Conservation (phyloP, 305 asterid species). For the Fraxinus nigra region DNA sequence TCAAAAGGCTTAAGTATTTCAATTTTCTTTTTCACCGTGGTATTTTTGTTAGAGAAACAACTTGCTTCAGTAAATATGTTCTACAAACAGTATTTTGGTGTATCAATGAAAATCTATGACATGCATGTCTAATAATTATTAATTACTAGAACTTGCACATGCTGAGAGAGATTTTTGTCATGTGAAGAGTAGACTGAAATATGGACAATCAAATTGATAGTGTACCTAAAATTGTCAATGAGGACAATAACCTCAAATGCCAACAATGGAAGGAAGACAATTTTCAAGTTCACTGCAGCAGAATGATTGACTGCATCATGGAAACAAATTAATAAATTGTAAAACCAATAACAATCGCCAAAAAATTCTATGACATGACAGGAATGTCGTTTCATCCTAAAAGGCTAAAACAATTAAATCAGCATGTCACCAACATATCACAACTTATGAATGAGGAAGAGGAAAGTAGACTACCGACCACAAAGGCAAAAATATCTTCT, state of each 20-base stretch:
- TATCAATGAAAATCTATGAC: background rate
- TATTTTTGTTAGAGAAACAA: background rate
- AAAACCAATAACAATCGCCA: slow-evolving; percentile 7
- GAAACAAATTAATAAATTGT: slow-evolving; percentile 12
- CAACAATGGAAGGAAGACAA: slow-evolving; percentile 91
- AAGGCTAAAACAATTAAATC: slow-evolving; percentile 10
- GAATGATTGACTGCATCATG: slow-evolving; percentile 54
- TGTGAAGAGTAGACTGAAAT: slow-evolving; percentile 6
- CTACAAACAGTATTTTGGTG: background rate
- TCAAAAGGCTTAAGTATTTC: slow-evolving; percentile 22
- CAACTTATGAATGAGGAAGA: slow-evolving; percentile 8
- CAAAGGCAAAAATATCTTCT: slow-evolving; percentile 1
- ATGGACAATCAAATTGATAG: slow-evolving; percentile 12
- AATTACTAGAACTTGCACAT: slow-evolving; percentile 14
- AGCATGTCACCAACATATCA: slow-evolving; percentile 1
- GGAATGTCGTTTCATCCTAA: background rate
- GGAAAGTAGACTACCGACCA: slow-evolving; percentile 12
- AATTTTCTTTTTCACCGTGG: background rate
- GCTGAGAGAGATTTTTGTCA: background rate
- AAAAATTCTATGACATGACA: background rate
- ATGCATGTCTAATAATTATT: background rate
- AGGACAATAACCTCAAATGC: slow-evolving; percentile 73
- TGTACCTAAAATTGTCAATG: slow-evolving; percentile 88
- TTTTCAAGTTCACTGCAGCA: slow-evolving; percentile 73
- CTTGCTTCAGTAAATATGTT: slow-evolving; percentile 1